phyloP scores from a whole-genome alignment of 176 grass and related monocot genomes.

The bread wheat (Triticum aestivum) region IWGSC_CS_RefSeq_v2.1 NC_057795.1:536024377-536024876 shows the following conservation, averaged over 20 bases:
- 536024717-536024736: too few species aligned
- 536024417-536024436: too few species aligned
- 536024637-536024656: too few species aligned
- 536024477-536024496: neutral
- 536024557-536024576: too few species aligned
- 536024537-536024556: neutral
- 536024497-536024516: neutral
- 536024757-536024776: too few species aligned
- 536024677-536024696: neutral
- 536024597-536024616: too few species aligned
- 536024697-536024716: neutral
- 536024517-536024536: neutral
- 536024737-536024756: too few species aligned
- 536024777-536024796: neutral
- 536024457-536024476: neutral
- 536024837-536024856: neutral
- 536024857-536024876: neutral
- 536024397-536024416: too few species aligned
- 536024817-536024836: neutral
- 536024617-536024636: too few species aligned
- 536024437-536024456: too few species aligned
- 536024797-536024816: neutral
- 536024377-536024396: too few species aligned
- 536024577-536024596: too few species aligned
- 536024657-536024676: neutral